Evolutionary conservation across 2,329 filamentous ascomycete species (phyloP), one percentile per base, ranked within the genome.

Genomic region (Colletotrichum sp.): DNA sequence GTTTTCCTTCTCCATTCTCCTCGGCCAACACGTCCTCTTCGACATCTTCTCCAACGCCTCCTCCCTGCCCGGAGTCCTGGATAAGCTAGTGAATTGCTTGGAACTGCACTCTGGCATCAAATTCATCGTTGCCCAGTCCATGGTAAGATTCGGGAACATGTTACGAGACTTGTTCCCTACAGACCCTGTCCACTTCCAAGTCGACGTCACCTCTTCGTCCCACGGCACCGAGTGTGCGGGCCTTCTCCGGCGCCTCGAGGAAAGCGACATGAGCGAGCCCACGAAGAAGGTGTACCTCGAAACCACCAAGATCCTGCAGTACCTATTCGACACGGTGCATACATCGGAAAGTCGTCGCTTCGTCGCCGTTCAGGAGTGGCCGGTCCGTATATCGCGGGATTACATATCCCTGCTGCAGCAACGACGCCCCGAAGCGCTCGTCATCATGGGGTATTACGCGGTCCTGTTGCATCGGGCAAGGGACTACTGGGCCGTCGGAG

Each of bases 1-100:
- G 8, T 87, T 89, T 73, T 78, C 88, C 16, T 89, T 89, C 78
- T 85, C 87, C 6, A 81, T 83, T 16, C 73, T 86, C 6, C 79
- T 89, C 1, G 86, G 87, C 66, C 82, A 89, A 7, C 88, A 90
- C 65, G 84, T 86, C 39, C 83, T 91, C 5, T 88, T 86, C 78
- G 88, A 91, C 69, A 86, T 70, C 6, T 65, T 64, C 26, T 65
- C 68, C 10, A 21, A 28, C 24, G 60, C 69, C 7, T 39, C 60
- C 1, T 67, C 69, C 0, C 16, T 71, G 18, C 60, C 69, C 9
- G 52, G 30, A 0, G 69, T 88, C 10, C 59, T 75, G 9, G 83
- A 84, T 36, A 80, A 84, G 16, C 86, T 87, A 71, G 79, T 86
- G 13, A 82, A 85, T 15, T 87, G 85, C 66, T 78, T 87, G 12